phyloP scores from a whole-genome alignment of 73 alveolate species.

The Paramecium primaurelia region DNA sequence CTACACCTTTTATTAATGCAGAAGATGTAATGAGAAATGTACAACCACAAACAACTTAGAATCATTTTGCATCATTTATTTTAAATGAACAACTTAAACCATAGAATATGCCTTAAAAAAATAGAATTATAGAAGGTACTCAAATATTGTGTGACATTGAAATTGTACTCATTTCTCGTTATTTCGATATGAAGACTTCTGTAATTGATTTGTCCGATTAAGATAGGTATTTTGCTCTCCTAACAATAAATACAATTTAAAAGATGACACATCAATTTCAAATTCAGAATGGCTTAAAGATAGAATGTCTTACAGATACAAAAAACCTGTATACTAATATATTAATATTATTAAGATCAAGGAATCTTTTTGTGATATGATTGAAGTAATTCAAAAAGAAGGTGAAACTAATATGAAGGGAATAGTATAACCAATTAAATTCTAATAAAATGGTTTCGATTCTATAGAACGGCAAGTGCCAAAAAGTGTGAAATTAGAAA shows the following conservation, averaged over 20 bases:
- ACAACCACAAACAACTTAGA: neutral
- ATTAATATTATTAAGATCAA: neutral
- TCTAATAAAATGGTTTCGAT: neutral
- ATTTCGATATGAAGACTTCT: slow-evolving; percentile 10
- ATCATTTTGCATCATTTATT: neutral
- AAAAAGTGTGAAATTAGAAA: neutral
- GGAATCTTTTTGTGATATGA: neutral
- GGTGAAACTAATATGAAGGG: neutral
- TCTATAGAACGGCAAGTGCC: neutral
- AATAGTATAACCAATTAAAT: neutral
- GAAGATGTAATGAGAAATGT: neutral
- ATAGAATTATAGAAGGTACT: slow-evolving; percentile 39
- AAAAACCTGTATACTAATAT: neutral
- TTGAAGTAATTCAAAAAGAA: neutral
- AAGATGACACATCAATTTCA: neutral
- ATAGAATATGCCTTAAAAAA: neutral
- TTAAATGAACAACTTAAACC: neutral
- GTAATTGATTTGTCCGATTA: neutral
- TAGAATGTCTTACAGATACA: slow-evolving; percentile 17
- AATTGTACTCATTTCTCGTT: slow-evolving; percentile 1
- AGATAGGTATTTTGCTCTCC: slow-evolving; percentile 38
- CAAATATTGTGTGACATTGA: slow-evolving; percentile 24
- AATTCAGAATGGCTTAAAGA: slow-evolving; percentile 27
- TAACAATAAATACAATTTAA: neutral
- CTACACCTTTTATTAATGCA: slow-evolving; percentile 4